Base-by-base conservation (phyloP, 306 rosid species). In the Cicer bijugum region DNA sequence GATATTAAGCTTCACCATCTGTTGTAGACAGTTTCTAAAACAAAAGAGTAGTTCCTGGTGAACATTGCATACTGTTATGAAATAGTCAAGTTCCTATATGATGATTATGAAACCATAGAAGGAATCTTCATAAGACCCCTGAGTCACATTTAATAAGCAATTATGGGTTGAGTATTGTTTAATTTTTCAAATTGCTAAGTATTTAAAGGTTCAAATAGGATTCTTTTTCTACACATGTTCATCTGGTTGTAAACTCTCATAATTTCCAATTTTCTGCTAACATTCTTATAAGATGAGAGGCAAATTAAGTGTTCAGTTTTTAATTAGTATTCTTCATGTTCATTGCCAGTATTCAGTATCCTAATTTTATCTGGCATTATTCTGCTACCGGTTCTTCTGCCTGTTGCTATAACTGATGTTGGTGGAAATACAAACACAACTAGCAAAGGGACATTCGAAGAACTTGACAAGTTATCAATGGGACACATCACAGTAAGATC, bases 381-480 rank as follows among this genome's bases (percentile, higher is more conserved):
- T 61, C 89, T 95, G 85, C 86, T 95, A 50, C 97, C 97, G 7
- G 77, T 84, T 70, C 99, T 95, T 23, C 90, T 95, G 65, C 96
- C 99, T 0, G 71, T 92, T 81, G 83, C 97, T 75, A 80, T 65
- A 66, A 95, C 99, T 4, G 96, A 82, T 42, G 9, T 67, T 43
- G 86, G 58, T 39, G 69, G 20, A 28, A 72, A 46, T 47, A 2
- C n/a, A 15, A 15, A 23, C 37, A 63, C 82, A 52, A 67, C 77
- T 23, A 91, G 94, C 84, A 80, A 66, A 8, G 88, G 84, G 55
- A 78, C 88, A 56, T 87, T 90, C 83, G 83, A 23, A 69, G 84
- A 85, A 35, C 93, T 95, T 19, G 97, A 95, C 82, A 75, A 83
- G 60, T 84, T 95, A 72, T 82, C 97, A 12, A 91, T 95, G 82